These are phyloP conservation scores for Ramularia endophylla DNA, from an alignment of 2,329 filamentous ascomycete genomes.

Conservation along the genomic window DNA sequence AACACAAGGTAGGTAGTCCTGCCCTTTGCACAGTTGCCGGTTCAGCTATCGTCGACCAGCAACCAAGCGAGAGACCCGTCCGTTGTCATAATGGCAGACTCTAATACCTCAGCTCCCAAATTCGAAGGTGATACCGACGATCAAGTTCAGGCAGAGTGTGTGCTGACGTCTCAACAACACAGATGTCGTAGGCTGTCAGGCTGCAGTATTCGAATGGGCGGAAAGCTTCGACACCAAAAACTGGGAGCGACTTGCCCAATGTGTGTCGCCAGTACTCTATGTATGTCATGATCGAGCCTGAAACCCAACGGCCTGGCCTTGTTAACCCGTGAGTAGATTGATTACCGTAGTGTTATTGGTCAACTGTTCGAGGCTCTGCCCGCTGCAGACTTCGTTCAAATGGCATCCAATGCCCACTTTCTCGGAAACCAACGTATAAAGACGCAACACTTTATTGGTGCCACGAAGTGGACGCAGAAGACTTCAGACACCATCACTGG, in stretches of 20 bases:
- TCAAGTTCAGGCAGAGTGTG: too few relatives aligned
- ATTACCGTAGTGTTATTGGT: slow-evolving; percentile 54
- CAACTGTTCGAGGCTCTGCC: slow-evolving; percentile 49
- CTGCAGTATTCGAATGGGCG: slow-evolving; percentile 50
- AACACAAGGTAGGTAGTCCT: too few relatives aligned
- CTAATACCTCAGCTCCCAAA: too few relatives aligned
- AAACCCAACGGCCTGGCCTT: too few relatives aligned
- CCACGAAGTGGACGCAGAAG: slow-evolving; percentile 41
- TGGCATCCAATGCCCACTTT: slow-evolving; percentile 43
- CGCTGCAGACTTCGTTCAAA: slow-evolving; percentile 43
- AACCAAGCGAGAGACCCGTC: too few relatives aligned
- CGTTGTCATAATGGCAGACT: too few relatives aligned
- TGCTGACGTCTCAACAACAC: too few relatives aligned
- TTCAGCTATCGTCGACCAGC: too few relatives aligned
- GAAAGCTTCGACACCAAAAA: slow-evolving; percentile 59
- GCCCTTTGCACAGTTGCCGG: too few relatives aligned
- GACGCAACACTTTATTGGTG: slow-evolving; percentile 50
- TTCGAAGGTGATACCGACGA: too few relatives aligned
- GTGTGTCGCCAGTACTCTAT: slow-evolving; percentile 50
- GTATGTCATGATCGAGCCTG: neutral
- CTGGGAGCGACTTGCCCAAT: slow-evolving; percentile 52
- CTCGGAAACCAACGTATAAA: slow-evolving; percentile 46
- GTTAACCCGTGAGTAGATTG: slow-evolving; percentile 51
- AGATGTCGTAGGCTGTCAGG: too few relatives aligned
- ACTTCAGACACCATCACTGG: slow-evolving; percentile 39